Conservation (phyloP, 169 alveolate genomes). For the Amoebophrya sp. region DNA sequence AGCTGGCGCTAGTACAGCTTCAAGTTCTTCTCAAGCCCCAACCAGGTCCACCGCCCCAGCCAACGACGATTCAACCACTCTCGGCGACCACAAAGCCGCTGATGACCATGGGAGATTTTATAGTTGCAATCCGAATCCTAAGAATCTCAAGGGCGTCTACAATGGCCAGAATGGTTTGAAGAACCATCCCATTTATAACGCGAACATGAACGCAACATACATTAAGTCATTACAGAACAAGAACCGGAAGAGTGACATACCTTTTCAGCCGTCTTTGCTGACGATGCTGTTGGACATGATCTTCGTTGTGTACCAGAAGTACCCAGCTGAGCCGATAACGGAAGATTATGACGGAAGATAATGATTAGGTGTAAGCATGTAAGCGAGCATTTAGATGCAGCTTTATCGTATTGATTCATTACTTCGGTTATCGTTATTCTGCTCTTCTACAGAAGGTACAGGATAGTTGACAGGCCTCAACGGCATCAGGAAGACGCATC, state of each 20-base stretch:
- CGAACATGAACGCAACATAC: constrained; percentile 15
- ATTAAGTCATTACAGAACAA: background rate
- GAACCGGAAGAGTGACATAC: background rate
- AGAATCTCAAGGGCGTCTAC: background rate
- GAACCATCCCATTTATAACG: background rate
- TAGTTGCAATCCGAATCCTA: background rate
- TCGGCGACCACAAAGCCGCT: background rate
- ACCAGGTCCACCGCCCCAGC: too few species aligned
- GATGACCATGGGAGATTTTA: background rate
- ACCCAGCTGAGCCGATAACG: background rate
- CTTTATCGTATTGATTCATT: too few species aligned
- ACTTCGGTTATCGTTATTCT: too few species aligned
- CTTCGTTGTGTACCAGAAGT: background rate
- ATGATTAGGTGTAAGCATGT: too few species aligned
- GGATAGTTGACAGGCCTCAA: too few species aligned
- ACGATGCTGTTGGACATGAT: background rate
- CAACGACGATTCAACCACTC: too few species aligned
- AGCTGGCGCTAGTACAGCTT: too few species aligned
- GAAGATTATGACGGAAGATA: too few species aligned
- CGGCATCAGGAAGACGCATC: too few species aligned
- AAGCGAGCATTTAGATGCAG: too few species aligned
- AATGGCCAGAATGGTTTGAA: background rate
- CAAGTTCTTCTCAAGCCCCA: too few species aligned
- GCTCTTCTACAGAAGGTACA: too few species aligned
- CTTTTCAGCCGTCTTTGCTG: background rate